Evolutionary conservation across 371 early-diverging fungal species (phyloP).

Genomic region (Syncephalis fuscata): DNA sequence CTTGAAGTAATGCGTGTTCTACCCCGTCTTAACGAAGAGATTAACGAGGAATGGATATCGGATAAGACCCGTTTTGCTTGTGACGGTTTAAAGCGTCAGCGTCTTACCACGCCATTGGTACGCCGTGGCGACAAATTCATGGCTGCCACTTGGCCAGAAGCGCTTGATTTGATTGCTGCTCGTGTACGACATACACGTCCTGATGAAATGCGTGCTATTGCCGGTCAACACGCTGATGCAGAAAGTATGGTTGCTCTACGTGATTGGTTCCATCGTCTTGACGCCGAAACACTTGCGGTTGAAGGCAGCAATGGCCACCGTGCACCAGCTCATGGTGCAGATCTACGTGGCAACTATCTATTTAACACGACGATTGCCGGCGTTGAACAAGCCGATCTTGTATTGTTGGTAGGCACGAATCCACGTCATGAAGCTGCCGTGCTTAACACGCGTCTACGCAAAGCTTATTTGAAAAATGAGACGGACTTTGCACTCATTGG

Average conservation of each 20-base stretch:
- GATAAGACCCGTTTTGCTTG: constrained; percentile 93
- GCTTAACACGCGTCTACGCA: constrained; percentile 88
- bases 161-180: constrained; percentile 53
- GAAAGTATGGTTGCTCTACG: constrained; percentile 67
- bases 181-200: constrained; percentile 36
- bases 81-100: constrained; percentile 90
- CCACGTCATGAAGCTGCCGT: constrained; percentile 95
- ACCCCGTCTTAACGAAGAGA: constrained; percentile 87
- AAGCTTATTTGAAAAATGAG: constrained; percentile 72
- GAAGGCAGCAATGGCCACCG: constrained; percentile 43
- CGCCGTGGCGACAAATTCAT: constrained; percentile 73
- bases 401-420: constrained; percentile 86
- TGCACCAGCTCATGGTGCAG: constrained; percentile 41
- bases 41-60: constrained; percentile 97
- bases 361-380: constrained; percentile 74
- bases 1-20: constrained; percentile 91
- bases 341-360: constrained; percentile 81
- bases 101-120: constrained; percentile 81
- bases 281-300: constrained; percentile 67
- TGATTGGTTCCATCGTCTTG: constrained; percentile 78
- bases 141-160: constrained; percentile 74
- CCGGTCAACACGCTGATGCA: constrained; percentile 89
- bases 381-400: constrained; percentile 82
- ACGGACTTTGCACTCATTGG: constrained; percentile 76
- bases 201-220: constrained; percentile 61